Base-by-base conservation (phyloP, 306 rosid species). In the Sesbania bispinosa region DNA sequence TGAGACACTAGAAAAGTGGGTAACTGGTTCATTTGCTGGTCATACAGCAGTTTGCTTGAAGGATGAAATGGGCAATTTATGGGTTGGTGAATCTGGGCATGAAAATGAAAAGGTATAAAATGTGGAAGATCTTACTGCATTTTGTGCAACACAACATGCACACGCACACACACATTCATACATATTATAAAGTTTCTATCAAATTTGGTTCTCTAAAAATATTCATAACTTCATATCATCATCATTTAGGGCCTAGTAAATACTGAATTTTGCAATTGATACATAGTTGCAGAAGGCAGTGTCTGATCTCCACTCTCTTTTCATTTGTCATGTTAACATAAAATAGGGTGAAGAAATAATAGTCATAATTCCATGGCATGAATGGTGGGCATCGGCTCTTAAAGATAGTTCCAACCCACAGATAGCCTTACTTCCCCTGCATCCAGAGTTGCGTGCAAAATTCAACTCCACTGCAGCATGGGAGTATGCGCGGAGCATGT, bases 11-110 rank as follows among this genome's bases (percentile, higher is more conserved):
- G 98, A 94, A 62, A 94, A 90, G 81, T 94, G 98, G 98, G 97
- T 94, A 18, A 90, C 98, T 0, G 98, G 98, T 64, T 86, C 98
- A 77, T 94, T 90, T 89, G 98, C 98, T 53, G 98, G 98, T 68
- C 98, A 94, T 82, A 90, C 98, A 36, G 87, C 98, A 32, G 98
- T 94, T 73, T 94, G 98, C 88, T 87, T 90, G 81, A 94, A 94
- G 84, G 98, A 94, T 71, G 97, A 90, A 27, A 83, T 65, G 86
- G 98, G 97, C 16, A 87, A 85, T 74, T 87, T 94, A 71, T 94
- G 98, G 98, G 92, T 94, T 83, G 98, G 96, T 35, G 98, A 94
- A 89, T 94, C 98, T 21, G 98, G 98, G 62, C 95, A 94, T 42
- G 98, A 94, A 84, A 94, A 94, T 79, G 98, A 90, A 75, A 85